Evolutionary conservation across 164 flowering plant genomes (phyloP), one percentile per base, ranked within the genome.

Genomic region (Annona cherimola): DNA sequence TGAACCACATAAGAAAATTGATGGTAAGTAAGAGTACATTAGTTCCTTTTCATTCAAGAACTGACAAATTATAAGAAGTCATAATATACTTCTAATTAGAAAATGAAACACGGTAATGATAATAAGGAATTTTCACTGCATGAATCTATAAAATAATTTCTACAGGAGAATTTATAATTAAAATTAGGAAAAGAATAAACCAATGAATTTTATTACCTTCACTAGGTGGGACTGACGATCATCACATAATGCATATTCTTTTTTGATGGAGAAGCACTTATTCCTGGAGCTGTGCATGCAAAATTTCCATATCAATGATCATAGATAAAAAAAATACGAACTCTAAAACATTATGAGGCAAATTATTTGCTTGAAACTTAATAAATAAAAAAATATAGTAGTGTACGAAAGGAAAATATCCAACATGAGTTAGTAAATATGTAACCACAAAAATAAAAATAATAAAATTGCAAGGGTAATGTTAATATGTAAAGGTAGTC

Each of bases 41-140:
- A 8, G 88, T 35, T 57, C 96, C 98, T 6, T 76, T 70, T 84
- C 81, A 77, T 73, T 89, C 82, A 42, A 82, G 62, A 83, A 86
- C 97, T 94, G 88, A 74, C 79, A 72, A 40, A 19, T 43, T 40
- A 64, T 16, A 19, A 42, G 9, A 5, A 26, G 35, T 26, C n/a
- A 40, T 41, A 2, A 46, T 3, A 46, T 6, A 26, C 35, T 3
- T n/a, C 45, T 50, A 46, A 64, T 4, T 9, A 64, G 46, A 46
- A 63, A 45, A 19, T 19, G 6, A 6, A 14, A 41, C 20, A 69
- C 50, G 55, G 3, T 26, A 14, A 26, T 62, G 12, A 35, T 64
- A 45, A 35, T 46, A 68, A 19, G 45, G 35, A 12, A 68, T 68
- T 44, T n/a, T 4, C 45, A 50, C n/a, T 44, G 50, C 18, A 50